Base-by-base conservation (phyloP, 2,329 filamentous ascomycete species). In the Cercospora sp. region DNA sequence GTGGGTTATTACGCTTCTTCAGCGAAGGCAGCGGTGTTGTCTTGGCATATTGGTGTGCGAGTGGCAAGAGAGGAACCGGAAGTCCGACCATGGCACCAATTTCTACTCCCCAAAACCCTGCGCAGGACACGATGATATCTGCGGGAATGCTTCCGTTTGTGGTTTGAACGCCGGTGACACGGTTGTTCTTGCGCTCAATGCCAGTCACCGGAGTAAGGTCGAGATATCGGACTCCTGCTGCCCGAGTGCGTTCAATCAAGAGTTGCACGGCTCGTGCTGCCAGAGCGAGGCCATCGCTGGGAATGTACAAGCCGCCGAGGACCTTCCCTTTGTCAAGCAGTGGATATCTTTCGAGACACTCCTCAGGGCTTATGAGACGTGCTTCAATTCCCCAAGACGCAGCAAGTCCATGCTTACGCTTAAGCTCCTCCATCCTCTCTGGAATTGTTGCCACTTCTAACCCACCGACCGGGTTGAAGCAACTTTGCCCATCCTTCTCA, bases 81-180 rank as follows among this genome's bases (percentile, higher is more conserved):
- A 89, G 72, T 4, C 83, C 87, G 51, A 86, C 82, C 87, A 90
- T 88, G 5, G 84, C 85, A 23, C 88, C 88, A 6, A 90, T 80
- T 74, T 90, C 87, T 7, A 89, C 88, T 10, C 88, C 88, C 88
- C 88, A 90, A 76, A 90, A 88, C 0, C 88, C 88, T 6, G 87
- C 88, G 69, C 88, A 90, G 1, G 87, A 89, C 42, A 90, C 77
- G 61, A 89, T 81, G 26, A 89, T 85, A 64, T 90, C 88, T 0
- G 87, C 87, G 0, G 84, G 79, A 20, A 89, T 80, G 0, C 74
- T 82, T 23, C 83, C 83, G 3, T 77, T 77, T 1, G 80, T 78
- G 0, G 86, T 88, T 1, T 70, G 78, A 0, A 89, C 87, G 1
- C 87, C 87, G 0, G 86, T 88, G 12, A 89, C 86, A 2, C 77